These are phyloP conservation scores for Microglena sp. DNA, from an alignment of 139 green algal genomes.

Conservation along the genomic window DNA sequence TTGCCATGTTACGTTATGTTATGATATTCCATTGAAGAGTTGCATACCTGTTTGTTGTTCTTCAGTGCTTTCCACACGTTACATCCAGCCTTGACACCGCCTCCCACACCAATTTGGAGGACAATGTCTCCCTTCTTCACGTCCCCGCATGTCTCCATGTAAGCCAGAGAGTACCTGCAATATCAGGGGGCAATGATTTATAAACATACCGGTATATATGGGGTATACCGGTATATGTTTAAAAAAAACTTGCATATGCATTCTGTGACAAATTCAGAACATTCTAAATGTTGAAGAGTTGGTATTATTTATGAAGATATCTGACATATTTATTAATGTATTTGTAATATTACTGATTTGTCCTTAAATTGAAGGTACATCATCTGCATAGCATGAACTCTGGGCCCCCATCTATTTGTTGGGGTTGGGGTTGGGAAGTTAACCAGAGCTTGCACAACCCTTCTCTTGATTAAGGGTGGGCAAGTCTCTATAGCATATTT, in stretches of 20 bases:
- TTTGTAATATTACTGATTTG: too few species aligned
- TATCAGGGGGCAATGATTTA: slow-evolving; percentile 6
- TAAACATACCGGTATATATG: neutral
- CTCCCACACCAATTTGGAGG: slow-evolving; percentile 42
- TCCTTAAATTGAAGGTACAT: too few species aligned
- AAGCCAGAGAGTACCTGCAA: slow-evolving; percentile 22
- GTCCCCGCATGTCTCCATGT: slow-evolving; percentile 19
- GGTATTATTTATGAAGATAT: too few species aligned
- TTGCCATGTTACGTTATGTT: neutral
- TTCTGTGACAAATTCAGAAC: too few species aligned
- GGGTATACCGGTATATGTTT: neutral
- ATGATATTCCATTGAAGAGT: neutral
- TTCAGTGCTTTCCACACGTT: slow-evolving; percentile 43
- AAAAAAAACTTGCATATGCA: neutral
- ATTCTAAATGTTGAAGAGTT: too few species aligned
- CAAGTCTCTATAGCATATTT: too few species aligned
- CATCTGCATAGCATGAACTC: too few species aligned
- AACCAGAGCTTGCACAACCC: too few species aligned
- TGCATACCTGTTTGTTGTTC: slow-evolving; percentile 16
- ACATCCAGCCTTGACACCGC: slow-evolving; percentile 46
- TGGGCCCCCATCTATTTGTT: too few species aligned
- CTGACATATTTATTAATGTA: too few species aligned
- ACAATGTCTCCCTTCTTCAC: slow-evolving; percentile 19
- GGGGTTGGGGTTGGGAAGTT: too few species aligned
- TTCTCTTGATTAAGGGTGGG: too few species aligned